These are phyloP conservation scores for Paxillus ammoniavirescens DNA, from an alignment of 768 basidiomycete species.

Conservation along the genomic window DNA sequence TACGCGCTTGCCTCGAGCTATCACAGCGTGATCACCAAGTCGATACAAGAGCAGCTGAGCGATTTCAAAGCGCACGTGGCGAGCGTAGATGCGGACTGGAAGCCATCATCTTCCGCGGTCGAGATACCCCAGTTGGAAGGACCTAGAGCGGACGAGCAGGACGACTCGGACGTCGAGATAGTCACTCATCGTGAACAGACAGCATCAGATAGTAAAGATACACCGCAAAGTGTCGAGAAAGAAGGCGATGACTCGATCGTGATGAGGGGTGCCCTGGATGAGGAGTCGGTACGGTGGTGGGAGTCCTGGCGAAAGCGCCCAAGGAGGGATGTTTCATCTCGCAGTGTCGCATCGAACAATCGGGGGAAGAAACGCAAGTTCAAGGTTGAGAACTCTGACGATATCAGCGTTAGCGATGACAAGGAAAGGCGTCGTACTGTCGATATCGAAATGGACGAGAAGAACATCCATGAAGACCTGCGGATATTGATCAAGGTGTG, in stretches of 20 bases:
- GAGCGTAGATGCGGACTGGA: conserved; percentile 48
- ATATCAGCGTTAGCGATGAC: conserved; percentile 26
- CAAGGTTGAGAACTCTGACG: conserved; percentile 24
- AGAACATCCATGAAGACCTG: conserved; percentile 77
- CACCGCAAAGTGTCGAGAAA: conserved; percentile 19
- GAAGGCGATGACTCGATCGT: conserved; percentile 22
- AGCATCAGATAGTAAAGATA: conserved; percentile 16
- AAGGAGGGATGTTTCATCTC: conserved; percentile 29
- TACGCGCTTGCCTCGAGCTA: conserved; percentile 71
- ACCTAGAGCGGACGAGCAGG: conserved; percentile 25
- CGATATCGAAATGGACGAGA: conserved; percentile 65
- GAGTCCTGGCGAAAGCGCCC: conserved; percentile 62
- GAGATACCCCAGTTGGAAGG: conserved; percentile 25
- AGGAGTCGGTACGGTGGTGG: conserved; percentile 62
- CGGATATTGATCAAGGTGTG: conserved; percentile 88
- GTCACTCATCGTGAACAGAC: conserved; percentile 13
- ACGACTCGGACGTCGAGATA: conserved; percentile 27
- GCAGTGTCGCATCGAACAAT: conserved; percentile 26
- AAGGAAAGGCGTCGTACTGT: conserved; percentile 50
- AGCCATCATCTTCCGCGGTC: conserved; percentile 12
- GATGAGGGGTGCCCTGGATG: conserved; percentile 45
- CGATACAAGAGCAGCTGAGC: conserved; percentile 85
- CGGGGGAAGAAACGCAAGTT: conserved; percentile 44
- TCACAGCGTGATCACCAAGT: conserved; percentile 66
- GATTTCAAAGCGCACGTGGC: conserved; percentile 73